Evolutionary conservation across 345 rosid genomes (phyloP).

Genomic region (Citrus unshiu): DNA sequence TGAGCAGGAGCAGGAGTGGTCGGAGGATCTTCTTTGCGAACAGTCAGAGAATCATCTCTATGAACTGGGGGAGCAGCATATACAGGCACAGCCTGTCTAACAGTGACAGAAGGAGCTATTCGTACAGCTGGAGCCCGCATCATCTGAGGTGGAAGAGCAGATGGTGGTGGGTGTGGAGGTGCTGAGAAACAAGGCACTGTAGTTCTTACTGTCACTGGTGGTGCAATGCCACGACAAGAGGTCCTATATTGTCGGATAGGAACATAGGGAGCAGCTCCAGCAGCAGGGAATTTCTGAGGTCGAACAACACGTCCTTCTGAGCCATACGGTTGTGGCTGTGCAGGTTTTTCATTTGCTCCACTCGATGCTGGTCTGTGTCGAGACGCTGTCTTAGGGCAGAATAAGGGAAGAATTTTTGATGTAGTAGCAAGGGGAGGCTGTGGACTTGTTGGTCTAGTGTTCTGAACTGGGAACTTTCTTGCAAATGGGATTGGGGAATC

Average conservation of each 20-base stretch:
- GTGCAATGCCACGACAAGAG: constrained; percentile 69
- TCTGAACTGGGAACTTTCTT: constrained; percentile 58
- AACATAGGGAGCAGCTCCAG: constrained; percentile 77
- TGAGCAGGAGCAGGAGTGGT: constrained; percentile 3
- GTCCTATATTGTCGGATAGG: constrained; percentile 64
- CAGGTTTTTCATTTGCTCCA: constrained; percentile 24
- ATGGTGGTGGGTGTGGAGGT: constrained; percentile 55
- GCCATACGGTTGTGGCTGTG: constrained; percentile 19
- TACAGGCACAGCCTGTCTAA: constrained; percentile 71
- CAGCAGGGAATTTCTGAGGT: constrained; percentile 59
- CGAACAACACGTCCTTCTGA: constrained; percentile 41
- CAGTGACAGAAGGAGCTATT: constrained; percentile 66
- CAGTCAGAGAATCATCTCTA: constrained; percentile 24
- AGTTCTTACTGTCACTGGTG: constrained; percentile 80
- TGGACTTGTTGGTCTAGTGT: constrained; percentile 85
- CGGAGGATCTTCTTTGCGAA: constrained; percentile 35
- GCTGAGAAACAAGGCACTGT: constrained; percentile 83
- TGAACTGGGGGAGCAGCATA: constrained; percentile 52
- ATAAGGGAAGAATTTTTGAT: constrained; percentile 87
- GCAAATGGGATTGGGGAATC: constrained; percentile 59
- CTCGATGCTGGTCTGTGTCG: constrained; percentile 48
- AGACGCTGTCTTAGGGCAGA: constrained; percentile 58
- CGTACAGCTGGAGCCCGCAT: constrained; percentile 39
- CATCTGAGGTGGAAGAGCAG: constrained; percentile 34
- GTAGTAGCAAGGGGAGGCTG: constrained; percentile 62